Conservation (phyloP, 2,329 filamentous ascomycete genomes). For the Arthroderma sp. region DNA sequence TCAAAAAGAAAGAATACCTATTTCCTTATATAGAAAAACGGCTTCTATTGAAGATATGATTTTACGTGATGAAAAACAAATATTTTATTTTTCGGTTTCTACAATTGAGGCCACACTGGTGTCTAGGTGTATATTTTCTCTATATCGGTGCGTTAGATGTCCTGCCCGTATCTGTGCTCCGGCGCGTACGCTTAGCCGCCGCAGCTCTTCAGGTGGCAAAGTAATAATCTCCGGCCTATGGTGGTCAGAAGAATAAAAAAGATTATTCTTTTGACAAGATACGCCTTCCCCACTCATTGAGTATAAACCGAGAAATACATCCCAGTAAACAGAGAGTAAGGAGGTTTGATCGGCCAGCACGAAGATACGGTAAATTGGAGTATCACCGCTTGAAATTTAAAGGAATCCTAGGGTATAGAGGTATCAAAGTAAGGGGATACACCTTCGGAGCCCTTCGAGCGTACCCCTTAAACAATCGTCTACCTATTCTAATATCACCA, state of each 20-base stretch:
- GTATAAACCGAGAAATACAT: conserved; percentile 10
- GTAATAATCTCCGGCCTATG: conserved; percentile 24
- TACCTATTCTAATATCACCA: no score
- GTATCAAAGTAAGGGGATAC: no score
- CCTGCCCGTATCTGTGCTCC: conserved; percentile 57
- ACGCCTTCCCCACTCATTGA: conserved; percentile 31
- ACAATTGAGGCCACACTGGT: no score
- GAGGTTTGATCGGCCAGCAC: background rate
- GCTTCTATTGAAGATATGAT: no score
- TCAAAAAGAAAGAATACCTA: no score
- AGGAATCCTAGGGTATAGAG: no score
- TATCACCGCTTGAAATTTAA: no score
- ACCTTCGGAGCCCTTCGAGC: no score
- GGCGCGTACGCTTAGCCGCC: conserved; percentile 44
- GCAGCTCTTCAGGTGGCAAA: conserved; percentile 52
- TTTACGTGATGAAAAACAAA: conserved; percentile 3
- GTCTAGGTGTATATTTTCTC: no score
- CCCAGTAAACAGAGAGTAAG: no score
- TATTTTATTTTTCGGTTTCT: background rate
- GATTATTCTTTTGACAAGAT: conserved; percentile 17
- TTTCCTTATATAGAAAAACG: no score
- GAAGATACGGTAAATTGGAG: background rate
- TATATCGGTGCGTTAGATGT: conserved; percentile 29
- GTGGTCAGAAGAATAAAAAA: conserved; percentile 11
- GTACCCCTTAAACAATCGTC: no score